A percentile compares a stretch with the other conserved stretches of the same genome.
phyloP scores from a whole-genome alignment of 2,329 filamentous ascomycete genomes.

The Fusarium abutilonis region DNA sequence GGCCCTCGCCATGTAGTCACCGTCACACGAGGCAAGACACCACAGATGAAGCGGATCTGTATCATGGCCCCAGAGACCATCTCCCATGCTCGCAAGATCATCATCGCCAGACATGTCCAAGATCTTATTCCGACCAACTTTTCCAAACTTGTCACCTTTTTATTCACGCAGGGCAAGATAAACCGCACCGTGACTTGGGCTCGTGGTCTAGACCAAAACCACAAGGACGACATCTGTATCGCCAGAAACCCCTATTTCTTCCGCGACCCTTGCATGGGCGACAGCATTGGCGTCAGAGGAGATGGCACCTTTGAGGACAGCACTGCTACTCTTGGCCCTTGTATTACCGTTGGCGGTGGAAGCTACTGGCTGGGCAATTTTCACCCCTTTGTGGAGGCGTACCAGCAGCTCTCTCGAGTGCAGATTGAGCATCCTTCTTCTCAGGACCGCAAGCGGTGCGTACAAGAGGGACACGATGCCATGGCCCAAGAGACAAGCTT shows the following conservation, averaged over 20 bases:
- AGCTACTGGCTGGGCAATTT: slow-evolving; percentile 57
- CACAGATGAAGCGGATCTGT: slow-evolving; percentile 51
- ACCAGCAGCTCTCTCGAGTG: slow-evolving; percentile 43
- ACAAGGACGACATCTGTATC: slow-evolving; percentile 54
- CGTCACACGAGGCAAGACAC: slow-evolving; percentile 51
- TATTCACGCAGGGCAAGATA: slow-evolving; percentile 53
- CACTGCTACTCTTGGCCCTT: slow-evolving; percentile 56
- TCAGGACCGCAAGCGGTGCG: slow-evolving; percentile 52
- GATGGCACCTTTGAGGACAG: slow-evolving; percentile 47
- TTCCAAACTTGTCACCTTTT: slow-evolving; percentile 48
- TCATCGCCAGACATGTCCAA: slow-evolving; percentile 54
- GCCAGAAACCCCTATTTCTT: slow-evolving; percentile 58
- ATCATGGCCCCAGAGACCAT: slow-evolving; percentile 53
- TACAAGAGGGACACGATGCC: slow-evolving; percentile 51
- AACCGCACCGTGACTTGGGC: slow-evolving; percentile 52
- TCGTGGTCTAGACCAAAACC: slow-evolving; percentile 50
- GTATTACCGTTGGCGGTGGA: slow-evolving; percentile 50
- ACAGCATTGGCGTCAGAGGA: slow-evolving; percentile 54
- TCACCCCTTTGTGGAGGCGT: slow-evolving; percentile 55
- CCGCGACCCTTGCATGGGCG: slow-evolving; percentile 56
- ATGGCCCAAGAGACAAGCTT: slow-evolving; percentile 46
- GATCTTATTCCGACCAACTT: slow-evolving; percentile 53
- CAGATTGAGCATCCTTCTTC: slow-evolving; percentile 55
- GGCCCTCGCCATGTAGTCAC: slow-evolving; percentile 54
- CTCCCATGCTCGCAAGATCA: slow-evolving; percentile 51